Conservation (phyloP, 306 rosid species). For the Hippophae rhamnoides region DNA sequence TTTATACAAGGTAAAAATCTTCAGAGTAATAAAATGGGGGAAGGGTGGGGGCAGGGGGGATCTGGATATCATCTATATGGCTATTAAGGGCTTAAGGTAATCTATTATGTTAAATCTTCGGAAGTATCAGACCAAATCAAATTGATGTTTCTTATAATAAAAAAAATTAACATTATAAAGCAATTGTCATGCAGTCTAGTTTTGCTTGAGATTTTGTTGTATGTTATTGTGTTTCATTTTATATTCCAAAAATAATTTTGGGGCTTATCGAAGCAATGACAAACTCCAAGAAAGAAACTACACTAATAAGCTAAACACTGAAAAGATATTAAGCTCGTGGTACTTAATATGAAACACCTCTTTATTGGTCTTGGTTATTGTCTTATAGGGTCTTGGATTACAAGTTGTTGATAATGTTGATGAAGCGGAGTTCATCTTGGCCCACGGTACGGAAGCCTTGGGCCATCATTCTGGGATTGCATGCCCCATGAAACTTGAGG, state of each 20-base stretch:
- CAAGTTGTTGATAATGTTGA: slow-evolving; percentile 64
- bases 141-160: too few relatives aligned
- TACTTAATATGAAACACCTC: slow-evolving; percentile 1
- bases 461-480: slow-evolving; percentile 61
- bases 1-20: too few relatives aligned
- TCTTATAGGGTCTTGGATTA: slow-evolving; percentile 65
- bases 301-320: neutral
- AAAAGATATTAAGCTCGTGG: neutral
- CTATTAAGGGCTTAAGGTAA: too few relatives aligned
- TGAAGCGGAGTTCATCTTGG: slow-evolving; percentile 90
- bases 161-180: slow-evolving; percentile 1
- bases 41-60: too few relatives aligned
- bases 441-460: slow-evolving; percentile 91
- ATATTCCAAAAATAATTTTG: neutral
- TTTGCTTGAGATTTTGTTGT: slow-evolving; percentile 7
- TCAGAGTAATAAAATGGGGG: too few relatives aligned
- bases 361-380: slow-evolving; percentile 8
- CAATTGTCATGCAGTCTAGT: slow-evolving; percentile 5
- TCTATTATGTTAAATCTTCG: too few relatives aligned
- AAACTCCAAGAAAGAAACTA: neutral
- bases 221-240: slow-evolving; percentile 6
- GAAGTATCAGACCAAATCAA: too few relatives aligned
- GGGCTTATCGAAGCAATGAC: neutral
- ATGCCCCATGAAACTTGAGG: slow-evolving; percentile 58
- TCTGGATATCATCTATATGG: too few relatives aligned